These are phyloP conservation scores for Xerocomus cyaneibrunnescens DNA, from an alignment of 1,284 basidiomycete species.

Conservation along the genomic window DNA sequence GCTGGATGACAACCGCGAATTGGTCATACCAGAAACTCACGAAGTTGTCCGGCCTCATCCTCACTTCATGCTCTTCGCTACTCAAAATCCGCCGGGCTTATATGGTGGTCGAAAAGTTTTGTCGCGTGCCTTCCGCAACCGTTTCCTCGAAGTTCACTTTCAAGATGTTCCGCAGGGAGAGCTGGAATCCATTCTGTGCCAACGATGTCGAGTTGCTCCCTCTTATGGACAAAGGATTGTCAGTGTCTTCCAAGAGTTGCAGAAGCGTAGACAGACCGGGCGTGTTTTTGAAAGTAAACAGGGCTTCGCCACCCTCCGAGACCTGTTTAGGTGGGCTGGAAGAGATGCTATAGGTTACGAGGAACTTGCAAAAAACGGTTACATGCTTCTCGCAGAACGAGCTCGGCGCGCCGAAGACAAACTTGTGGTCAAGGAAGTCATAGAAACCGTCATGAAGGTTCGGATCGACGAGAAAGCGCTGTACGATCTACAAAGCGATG, in stretches of 20 bases:
- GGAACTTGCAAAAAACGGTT: constrained; percentile 94
- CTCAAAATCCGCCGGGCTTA: constrained; percentile 97
- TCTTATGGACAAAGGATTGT: constrained; percentile 93
- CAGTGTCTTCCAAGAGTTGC: constrained; percentile 89
- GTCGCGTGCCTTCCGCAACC: constrained; percentile 95
- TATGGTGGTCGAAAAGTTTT: constrained; percentile 96
- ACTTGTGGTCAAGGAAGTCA: constrained; percentile 85
- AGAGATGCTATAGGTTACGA: constrained; percentile 88
- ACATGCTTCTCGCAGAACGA: constrained; percentile 96
- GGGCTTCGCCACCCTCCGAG: constrained; percentile 94
- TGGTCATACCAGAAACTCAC: constrained; percentile 95
- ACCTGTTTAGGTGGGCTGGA: constrained; percentile 97
- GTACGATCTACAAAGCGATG: constrained; percentile 63
- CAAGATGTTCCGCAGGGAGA: constrained; percentile 95
- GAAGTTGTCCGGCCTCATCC: constrained; percentile 94
- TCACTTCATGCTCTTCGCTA: constrained; percentile 98
- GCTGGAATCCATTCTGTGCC: constrained; percentile 89
- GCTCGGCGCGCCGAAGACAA: constrained; percentile 86
- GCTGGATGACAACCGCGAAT: constrained; percentile 96
- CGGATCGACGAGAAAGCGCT: constrained; percentile 70
- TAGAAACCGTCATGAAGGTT: constrained; percentile 91
- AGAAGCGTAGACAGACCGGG: constrained; percentile 86
- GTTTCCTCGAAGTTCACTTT: constrained; percentile 99
- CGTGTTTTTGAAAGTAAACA: constrained; percentile 98
- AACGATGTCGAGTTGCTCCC: constrained; percentile 87